A percentile compares a stretch with the other conserved stretches of the same genome.
Conservation (phyloP, 2,329 filamentous ascomycete genomes). For the Fusarium algeriense region DNA sequence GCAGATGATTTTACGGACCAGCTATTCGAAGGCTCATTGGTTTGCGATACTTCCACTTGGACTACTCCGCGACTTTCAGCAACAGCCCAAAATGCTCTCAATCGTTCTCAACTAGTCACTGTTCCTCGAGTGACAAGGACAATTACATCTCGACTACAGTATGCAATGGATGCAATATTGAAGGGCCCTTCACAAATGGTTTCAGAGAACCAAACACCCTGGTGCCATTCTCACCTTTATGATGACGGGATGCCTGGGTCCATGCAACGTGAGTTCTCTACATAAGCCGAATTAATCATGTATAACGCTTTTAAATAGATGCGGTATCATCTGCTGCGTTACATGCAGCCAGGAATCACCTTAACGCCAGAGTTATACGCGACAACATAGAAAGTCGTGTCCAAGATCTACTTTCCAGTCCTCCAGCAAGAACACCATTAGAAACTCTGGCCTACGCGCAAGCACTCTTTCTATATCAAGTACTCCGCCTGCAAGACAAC, state of each 20-base stretch:
- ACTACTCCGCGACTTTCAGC: accelerated
- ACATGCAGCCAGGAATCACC: not conserved
- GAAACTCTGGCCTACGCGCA: not conserved
- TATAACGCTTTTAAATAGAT: accelerated
- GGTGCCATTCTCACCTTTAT: not conserved
- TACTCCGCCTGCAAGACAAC: not conserved
- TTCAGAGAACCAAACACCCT: not conserved
- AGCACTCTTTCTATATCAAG: not conserved
- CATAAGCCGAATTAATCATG: accelerated
- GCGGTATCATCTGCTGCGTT: not conserved
- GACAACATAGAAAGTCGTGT: not conserved
- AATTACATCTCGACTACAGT: not conserved
- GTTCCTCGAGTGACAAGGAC: not conserved
- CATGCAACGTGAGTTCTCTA: not conserved
- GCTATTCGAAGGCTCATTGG: not conserved
- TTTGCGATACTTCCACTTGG: not conserved
- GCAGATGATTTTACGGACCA: not conserved
- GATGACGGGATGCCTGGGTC: not conserved
- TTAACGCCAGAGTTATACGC: not conserved
- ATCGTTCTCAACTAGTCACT: not conserved
- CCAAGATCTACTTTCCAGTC: not conserved
- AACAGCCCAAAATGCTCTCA: not conserved
- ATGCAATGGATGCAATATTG: not conserved
- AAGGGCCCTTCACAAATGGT: not conserved
- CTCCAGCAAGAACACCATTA: accelerated